phyloP scores from a whole-genome alignment of 805 yeast genomes.

The Jamesozyma jinghongensis region DNA sequence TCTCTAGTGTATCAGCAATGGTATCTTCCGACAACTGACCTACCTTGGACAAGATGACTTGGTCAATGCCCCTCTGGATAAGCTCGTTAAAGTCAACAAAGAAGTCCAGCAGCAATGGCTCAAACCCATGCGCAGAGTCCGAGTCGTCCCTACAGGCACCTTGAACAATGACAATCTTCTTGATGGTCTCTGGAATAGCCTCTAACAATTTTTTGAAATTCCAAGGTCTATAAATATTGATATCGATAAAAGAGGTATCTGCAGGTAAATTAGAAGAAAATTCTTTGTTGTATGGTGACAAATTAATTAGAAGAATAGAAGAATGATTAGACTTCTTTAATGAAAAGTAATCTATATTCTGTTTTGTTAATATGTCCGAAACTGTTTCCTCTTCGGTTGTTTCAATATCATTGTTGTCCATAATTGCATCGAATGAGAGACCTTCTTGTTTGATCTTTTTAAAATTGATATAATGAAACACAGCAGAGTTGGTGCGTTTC shows the following conservation, averaged over 20 bases:
- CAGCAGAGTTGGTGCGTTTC: slow-evolving; percentile 40
- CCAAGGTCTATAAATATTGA: slow-evolving; percentile 71
- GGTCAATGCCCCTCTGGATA: slow-evolving; percentile 38
- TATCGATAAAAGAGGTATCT: slow-evolving; percentile 34
- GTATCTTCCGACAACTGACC: slow-evolving; percentile 16
- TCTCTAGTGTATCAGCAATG: slow-evolving; percentile 33
- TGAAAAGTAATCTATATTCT: background rate
- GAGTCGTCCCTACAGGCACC: slow-evolving; percentile 28
- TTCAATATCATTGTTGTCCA: no score
- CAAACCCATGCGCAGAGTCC: slow-evolving; percentile 34
- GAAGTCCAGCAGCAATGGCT: slow-evolving; percentile 69
- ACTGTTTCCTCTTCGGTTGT: no score
- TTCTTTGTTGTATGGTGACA: slow-evolving; percentile 42
- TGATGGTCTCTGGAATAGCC: slow-evolving; percentile 45
- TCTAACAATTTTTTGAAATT: slow-evolving; percentile 42
- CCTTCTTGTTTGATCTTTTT: background rate
- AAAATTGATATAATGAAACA: slow-evolving; percentile 56
- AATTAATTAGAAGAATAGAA: slow-evolving; percentile 31
- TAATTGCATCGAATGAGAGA: background rate
- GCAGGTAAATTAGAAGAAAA: no score
- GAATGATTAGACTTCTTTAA: background rate
- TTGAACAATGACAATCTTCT: slow-evolving; percentile 60
- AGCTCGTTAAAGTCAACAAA: slow-evolving; percentile 47
- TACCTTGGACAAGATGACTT: slow-evolving; percentile 47
- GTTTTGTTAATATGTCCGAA: no score